These are phyloP conservation scores for Kluyveromyces marxianus DNA, from an alignment of 1,139 yeast species.

Conservation along the genomic window DNA sequence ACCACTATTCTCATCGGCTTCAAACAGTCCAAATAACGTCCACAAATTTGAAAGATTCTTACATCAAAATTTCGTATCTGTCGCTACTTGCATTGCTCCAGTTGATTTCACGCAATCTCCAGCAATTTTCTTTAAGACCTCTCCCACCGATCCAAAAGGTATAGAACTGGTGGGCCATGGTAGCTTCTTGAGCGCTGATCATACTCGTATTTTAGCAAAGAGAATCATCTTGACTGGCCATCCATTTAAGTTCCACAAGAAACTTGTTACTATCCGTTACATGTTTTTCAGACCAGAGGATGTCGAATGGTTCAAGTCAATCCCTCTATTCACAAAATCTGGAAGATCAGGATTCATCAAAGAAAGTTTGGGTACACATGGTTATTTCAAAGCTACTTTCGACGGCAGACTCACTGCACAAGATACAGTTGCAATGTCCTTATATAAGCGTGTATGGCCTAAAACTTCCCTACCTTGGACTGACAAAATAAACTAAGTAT, in stretches of 20 bases:
- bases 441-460: constrained; percentile 94
- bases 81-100: constrained; percentile 92
- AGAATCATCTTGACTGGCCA: constrained; percentile 88
- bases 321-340: constrained; percentile 84
- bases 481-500: not conserved
- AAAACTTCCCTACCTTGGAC: constrained; percentile 31
- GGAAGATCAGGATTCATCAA: constrained; percentile 93
- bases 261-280: constrained; percentile 85
- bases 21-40: constrained; percentile 74
- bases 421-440: constrained; percentile 89
- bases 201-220: constrained; percentile 77
- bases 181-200: constrained; percentile 79
- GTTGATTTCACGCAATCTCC: constrained; percentile 77
- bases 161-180: constrained; percentile 83
- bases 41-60: constrained; percentile 80
- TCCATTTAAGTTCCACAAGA: constrained; percentile 91
- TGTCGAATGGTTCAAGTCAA: constrained; percentile 81
- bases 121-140: constrained; percentile 55
- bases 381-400: constrained; percentile 92
- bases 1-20: constrained; percentile 77
- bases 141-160: constrained; percentile 35
- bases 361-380: constrained; percentile 96
- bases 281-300: constrained; percentile 96
- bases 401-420: constrained; percentile 88
- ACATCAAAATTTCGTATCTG: constrained; percentile 65